These are phyloP conservation scores for Tulasnella sp. DNA, from an alignment of 768 basidiomycete genomes.

Conservation along the genomic window DNA sequence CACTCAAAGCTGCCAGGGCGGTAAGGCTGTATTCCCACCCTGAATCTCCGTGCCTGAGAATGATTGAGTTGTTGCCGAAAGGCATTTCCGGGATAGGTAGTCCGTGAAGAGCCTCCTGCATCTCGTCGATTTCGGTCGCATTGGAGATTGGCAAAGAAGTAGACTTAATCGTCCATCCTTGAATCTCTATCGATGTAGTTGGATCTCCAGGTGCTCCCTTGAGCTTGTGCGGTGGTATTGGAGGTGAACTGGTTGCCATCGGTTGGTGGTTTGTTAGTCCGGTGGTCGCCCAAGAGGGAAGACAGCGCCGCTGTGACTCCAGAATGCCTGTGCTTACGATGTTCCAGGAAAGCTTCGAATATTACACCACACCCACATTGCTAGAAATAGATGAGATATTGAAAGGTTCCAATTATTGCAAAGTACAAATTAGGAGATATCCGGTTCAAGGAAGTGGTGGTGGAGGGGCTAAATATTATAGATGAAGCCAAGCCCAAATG, in stretches of 20 bases:
- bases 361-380: neutral
- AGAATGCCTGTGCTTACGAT: too few species aligned
- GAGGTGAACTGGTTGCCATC: neutral
- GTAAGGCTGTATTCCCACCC: constrained; percentile 59
- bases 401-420: neutral
- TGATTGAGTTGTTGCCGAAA: constrained; percentile 73
- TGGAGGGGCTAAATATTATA: neutral
- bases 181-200: constrained; percentile 47
- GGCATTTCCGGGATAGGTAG: constrained; percentile 95
- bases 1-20: constrained; percentile 51
- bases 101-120: constrained; percentile 45
- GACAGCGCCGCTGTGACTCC: neutral
- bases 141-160: constrained; percentile 71
- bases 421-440: neutral
- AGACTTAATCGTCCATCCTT: constrained; percentile 58
- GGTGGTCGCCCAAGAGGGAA: neutral
- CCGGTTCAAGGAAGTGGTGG: neutral
- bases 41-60: constrained; percentile 50
- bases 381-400: neutral
- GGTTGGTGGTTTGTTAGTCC: neutral
- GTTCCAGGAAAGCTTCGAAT: neutral
- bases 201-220: neutral
- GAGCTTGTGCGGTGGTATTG: constrained; percentile 1
- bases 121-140: constrained; percentile 57
- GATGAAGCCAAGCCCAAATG: neutral